A percentile compares a stretch with the other conserved stretches of the same genome.
Conservation (phyloP, 371 early-diverging fungal species). For the Smittium culicis region DNA sequence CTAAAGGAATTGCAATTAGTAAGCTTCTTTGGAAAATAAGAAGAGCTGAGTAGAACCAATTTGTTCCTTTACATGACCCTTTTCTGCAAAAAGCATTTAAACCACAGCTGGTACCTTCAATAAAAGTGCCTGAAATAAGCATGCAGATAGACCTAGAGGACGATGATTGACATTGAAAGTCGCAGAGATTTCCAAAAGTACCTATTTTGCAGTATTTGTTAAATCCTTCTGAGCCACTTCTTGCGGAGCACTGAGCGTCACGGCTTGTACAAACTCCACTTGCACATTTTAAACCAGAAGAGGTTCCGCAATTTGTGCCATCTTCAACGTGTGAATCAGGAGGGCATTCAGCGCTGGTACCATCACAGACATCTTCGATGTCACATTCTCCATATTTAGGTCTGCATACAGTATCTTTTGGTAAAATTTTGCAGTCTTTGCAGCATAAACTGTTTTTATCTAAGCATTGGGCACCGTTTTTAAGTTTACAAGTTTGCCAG, state of each 20-base stretch:
- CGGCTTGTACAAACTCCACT: constrained; percentile 79
- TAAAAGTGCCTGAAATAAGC: constrained; percentile 58
- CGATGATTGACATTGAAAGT: constrained; percentile 50
- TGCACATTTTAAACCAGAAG: constrained; percentile 48
- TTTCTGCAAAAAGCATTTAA: constrained; percentile 35
- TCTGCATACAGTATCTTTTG: constrained; percentile 55
- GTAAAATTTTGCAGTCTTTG: constrained; percentile 47
- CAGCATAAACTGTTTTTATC: constrained; percentile 78
- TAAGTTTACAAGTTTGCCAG: constrained; percentile 61
- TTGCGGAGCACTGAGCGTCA: constrained; percentile 60
- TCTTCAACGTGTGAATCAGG: constrained; percentile 48
- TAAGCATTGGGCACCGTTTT: constrained; percentile 58
- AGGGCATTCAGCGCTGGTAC: constrained; percentile 58
- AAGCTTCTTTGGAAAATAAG: constrained; percentile 32
- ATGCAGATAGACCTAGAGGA: constrained; percentile 38
- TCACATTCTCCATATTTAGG: constrained; percentile 66
- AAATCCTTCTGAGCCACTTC: constrained; percentile 36
- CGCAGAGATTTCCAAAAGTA: constrained; percentile 41
- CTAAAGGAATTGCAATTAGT: constrained; percentile 33
- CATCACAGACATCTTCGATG: constrained; percentile 62
- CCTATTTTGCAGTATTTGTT: constrained; percentile 38
- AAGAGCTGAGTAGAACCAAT: constrained; percentile 31
- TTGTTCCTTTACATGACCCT: constrained; percentile 42
- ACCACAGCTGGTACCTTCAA: constrained; percentile 85
- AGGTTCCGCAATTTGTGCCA: constrained; percentile 45